Conservation (phyloP, 208 protist genomes). For the Crithidia expoeki region DNA sequence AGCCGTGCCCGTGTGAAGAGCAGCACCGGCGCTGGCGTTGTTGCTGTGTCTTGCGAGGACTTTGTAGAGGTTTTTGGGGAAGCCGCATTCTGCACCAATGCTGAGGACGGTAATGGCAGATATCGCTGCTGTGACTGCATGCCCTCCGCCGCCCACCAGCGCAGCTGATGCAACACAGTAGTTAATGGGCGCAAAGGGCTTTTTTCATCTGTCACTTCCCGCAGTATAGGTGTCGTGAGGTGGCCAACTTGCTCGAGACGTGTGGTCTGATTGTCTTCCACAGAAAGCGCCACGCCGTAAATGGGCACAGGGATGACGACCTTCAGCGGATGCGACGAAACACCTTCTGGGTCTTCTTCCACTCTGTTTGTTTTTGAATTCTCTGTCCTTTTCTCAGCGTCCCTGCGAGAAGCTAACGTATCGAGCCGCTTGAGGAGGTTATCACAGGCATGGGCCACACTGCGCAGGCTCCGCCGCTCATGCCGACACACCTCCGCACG, state of each 20-base stretch:
- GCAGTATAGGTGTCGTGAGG: constrained; percentile 31
- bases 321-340: too few species aligned
- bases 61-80: background rate
- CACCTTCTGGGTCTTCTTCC: too few species aligned
- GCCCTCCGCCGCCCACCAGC: constrained; percentile 7
- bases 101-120: background rate
- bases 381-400: too few species aligned
- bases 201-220: background rate
- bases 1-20: constrained; percentile 3
- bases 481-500: constrained; percentile 8
- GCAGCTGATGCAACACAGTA: constrained; percentile 12
- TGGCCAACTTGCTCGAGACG: constrained; percentile 21
- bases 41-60: background rate
- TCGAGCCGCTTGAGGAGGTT: background rate
- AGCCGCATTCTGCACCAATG: background rate
- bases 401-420: background rate
- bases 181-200: constrained; percentile 14
- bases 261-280: constrained; percentile 31
- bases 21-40: background rate
- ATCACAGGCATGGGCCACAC: background rate
- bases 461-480: constrained; percentile 12
- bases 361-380: too few species aligned
- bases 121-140: background rate
- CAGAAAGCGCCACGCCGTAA: constrained; percentile 26
- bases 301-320: constrained; percentile 22